Percentiles rank a stretch among this genome's conserved stretches.
phyloP scores from a whole-genome alignment of 768 basidiomycete genomes.

The Russula sp. region DNA sequence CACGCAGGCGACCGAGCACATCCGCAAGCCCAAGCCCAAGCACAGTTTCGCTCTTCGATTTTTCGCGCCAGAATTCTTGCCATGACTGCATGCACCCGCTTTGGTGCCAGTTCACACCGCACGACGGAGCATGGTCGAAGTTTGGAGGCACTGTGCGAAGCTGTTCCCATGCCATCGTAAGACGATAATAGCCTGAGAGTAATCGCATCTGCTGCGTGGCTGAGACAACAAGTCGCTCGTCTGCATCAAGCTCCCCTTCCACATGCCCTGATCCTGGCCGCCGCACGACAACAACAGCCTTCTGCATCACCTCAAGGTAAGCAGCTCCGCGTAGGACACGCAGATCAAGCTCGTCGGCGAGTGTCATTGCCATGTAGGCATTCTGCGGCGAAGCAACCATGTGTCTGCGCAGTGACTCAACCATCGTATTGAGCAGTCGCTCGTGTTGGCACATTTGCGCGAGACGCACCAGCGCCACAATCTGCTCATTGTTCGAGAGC shows the following conservation, averaged over 20 bases:
- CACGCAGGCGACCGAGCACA: slow-evolving; percentile 60
- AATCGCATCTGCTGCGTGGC: slow-evolving; percentile 61
- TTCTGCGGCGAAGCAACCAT: slow-evolving; percentile 63
- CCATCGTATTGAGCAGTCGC: slow-evolving; percentile 57
- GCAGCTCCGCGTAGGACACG: slow-evolving; percentile 58
- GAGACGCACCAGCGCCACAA: slow-evolving; percentile 49
- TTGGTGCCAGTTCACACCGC: slow-evolving; percentile 69
- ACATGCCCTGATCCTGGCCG: slow-evolving; percentile 26
- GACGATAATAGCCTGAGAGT: slow-evolving; percentile 66
- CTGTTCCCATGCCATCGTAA: slow-evolving; percentile 63
- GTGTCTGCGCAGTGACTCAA: slow-evolving; percentile 54
- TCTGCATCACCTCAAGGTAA: slow-evolving; percentile 74
- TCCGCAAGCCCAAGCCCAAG: slow-evolving; percentile 60
- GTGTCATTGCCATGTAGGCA: slow-evolving; percentile 68
- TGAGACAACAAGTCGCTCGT: slow-evolving; percentile 52
- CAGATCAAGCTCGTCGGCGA: slow-evolving; percentile 68
- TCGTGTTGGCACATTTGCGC: slow-evolving; percentile 67
- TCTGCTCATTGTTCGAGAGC: slow-evolving; percentile 29
- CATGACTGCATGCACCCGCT: slow-evolving; percentile 70
- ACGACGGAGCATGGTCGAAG: slow-evolving; percentile 64
- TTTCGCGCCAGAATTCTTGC: slow-evolving; percentile 80
- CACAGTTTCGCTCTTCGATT: slow-evolving; percentile 58
- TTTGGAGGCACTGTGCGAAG: slow-evolving; percentile 53
- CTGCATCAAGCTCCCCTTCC: slow-evolving; percentile 37
- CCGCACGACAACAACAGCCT: slow-evolving; percentile 43